Base-by-base conservation (phyloP, 2,329 filamentous ascomycete genomes). In the Cryphonectria japonica region DNA sequence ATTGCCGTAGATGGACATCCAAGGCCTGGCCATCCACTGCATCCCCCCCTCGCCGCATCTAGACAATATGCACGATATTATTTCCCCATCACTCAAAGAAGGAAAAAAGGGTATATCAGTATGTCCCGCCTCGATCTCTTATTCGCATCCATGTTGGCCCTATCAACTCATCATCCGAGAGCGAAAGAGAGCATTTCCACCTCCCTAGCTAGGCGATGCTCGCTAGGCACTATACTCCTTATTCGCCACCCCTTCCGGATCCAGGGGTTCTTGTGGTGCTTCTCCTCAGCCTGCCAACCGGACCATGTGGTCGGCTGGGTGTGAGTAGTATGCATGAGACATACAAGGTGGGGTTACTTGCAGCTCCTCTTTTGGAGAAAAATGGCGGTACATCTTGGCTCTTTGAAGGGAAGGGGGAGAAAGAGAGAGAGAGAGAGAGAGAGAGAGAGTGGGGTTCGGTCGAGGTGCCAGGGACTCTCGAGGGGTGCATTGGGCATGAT, bases 141-240 rank as follows among this genome's bases (percentile, higher is more conserved):
- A 26, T 46, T 64, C 61, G 61, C 26, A 64, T 64, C 13, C 22
- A n/a, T 19, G n/a, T 39, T 39, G 29, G 7, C 22, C 61, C 61
- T 64, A 64, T 64, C 37, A 64, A 64, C 37, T 29, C 61, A 64
- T 46, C 22, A 64, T 64, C 61, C 61, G 19, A 64, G 61, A 64
- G n/a, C 54, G 54, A 59, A 22, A n/a, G 26, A 59, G 1, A n/a
- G 22, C 22, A 50, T 50, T 5, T 34, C n/a, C 14, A 32, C 54
- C 54, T 59, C 7, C 54, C 54, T 19, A 59, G 29, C 19, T 32
- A 29, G 14, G 52, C 11, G 29, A 26, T 57, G 52, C 26, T 29
- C 52, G 52, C n/a, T 29, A 11, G 37, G 46, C 46, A 50, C 22
- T 50, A 6, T 7, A 9, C 7, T n/a, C 46, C 22, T 50, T 3